Evolutionary conservation across 768 basidiomycete species (phyloP).

Genomic region (Lanmaoa pseudosensibilis): DNA sequence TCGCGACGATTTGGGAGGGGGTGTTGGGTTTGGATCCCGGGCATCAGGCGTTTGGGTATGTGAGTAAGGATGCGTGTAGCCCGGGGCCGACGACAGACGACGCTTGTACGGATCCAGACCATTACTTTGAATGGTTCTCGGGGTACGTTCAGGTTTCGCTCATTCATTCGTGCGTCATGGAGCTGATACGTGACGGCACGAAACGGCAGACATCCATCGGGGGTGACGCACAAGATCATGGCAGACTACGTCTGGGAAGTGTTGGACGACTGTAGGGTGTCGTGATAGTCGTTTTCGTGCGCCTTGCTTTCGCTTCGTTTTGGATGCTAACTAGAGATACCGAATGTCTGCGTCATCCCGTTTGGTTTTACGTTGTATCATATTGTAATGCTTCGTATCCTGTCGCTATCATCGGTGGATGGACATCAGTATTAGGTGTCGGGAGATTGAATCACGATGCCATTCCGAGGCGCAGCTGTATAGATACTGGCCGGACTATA

Average conservation of each 20-base stretch:
- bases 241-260: conserved; percentile 50
- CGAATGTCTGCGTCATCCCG: background rate
- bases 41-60: conserved; percentile 49
- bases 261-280: conserved; percentile 32
- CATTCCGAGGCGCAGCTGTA: too few relatives aligned
- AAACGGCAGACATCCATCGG: conserved; percentile 46
- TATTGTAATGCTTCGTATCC: background rate
- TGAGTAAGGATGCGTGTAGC: conserved; percentile 39
- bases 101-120: conserved; percentile 43
- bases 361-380: background rate
- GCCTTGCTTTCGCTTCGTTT: background rate
- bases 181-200: background rate
- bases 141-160: conserved; percentile 36
- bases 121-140: conserved; percentile 53
- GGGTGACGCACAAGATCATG: conserved; percentile 51
- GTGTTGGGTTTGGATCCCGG: conserved; percentile 47
- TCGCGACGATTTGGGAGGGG: conserved; percentile 50
- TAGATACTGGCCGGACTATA: too few relatives aligned
- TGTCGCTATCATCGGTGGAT: background rate
- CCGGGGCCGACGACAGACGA: conserved; percentile 35
- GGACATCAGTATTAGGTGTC: background rate
- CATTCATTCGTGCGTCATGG: background rate
- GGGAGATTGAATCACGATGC: too few relatives aligned
- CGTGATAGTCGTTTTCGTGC: background rate
- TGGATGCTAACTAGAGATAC: background rate